Evolutionary conservation across 129 eudicot species (phyloP).

Genomic region (Logfia minima): DNA sequence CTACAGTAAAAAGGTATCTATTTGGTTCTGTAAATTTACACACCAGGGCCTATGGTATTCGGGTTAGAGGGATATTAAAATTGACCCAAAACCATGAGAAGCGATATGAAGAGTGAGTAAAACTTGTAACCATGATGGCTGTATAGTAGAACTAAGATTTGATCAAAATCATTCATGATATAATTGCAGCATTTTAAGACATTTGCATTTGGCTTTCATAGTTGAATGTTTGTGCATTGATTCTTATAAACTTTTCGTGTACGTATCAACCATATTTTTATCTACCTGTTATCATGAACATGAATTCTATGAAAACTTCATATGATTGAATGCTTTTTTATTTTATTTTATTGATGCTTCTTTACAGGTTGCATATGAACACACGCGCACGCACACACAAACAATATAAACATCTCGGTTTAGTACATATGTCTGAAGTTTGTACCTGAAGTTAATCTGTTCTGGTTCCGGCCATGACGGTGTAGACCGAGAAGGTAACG

Average conservation of each 20-base stretch:
- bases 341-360: not conserved
- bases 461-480: constrained; percentile 37
- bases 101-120: not conserved
- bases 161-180: not conserved
- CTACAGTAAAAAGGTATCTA: not conserved
- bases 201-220: not conserved
- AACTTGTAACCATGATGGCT: not conserved
- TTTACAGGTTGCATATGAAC: constrained; percentile 4
- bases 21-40: not conserved
- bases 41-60: not conserved
- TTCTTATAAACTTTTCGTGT: not conserved
- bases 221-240: not conserved
- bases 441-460: constrained; percentile 64
- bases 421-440: constrained; percentile 2
- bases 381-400: not conserved
- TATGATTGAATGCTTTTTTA: constrained; percentile 1
- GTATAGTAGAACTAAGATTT: too few species aligned
- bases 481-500: constrained; percentile 57
- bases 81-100: not conserved
- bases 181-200: constrained; percentile 1
- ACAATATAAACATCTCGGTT: not conserved
- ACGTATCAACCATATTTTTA: constrained; percentile 1
- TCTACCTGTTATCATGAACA: constrained; percentile 19
- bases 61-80: not conserved
- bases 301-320: not conserved